A percentile compares a stretch with the other conserved stretches of the same genome.
Evolutionary conservation across 805 yeast species (phyloP).

Genomic region (Zygoascus ofunaensis): DNA sequence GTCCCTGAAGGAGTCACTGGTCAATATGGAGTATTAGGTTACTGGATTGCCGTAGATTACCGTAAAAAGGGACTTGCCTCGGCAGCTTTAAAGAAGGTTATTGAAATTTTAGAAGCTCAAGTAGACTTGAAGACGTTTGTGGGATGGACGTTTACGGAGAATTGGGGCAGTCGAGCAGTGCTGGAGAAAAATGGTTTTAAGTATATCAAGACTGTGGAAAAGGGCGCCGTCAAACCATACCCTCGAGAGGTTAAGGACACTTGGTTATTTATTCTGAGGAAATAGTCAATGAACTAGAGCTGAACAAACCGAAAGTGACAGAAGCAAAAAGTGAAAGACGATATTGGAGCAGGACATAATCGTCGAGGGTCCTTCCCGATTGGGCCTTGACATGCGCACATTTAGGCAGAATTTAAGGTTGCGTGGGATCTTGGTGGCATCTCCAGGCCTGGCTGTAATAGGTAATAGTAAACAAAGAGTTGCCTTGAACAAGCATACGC

Average conservation of each 20-base stretch:
- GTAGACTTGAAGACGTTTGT: constrained; percentile 5
- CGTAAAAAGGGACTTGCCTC: constrained; percentile 14
- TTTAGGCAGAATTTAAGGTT: too few relatives aligned
- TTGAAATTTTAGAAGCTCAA: constrained; percentile 9
- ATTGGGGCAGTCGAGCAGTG: constrained; percentile 12
- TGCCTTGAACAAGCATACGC: too few relatives aligned
- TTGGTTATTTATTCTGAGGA: not conserved
- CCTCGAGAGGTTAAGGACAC: constrained; percentile 2
- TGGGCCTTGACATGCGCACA: too few relatives aligned
- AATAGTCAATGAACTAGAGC: too few relatives aligned
- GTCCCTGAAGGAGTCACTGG: not conserved
- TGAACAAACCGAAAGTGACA: too few relatives aligned
- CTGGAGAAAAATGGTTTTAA: constrained; percentile 17
- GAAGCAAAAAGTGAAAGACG: too few relatives aligned
- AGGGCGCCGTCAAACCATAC: constrained; percentile 7
- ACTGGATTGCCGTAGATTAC: constrained; percentile 15
- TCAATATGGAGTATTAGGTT: constrained; percentile 13
- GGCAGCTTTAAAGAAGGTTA: constrained; percentile 6
- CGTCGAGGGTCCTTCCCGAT: too few relatives aligned
- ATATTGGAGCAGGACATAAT: too few relatives aligned
- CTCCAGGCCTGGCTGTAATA: too few relatives aligned
- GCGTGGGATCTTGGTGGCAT: too few relatives aligned
- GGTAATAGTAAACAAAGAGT: too few relatives aligned
- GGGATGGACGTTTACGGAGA: constrained; percentile 12
- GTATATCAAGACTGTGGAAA: constrained; percentile 6